Evolutionary conservation across 2,329 filamentous ascomycete genomes (phyloP), one percentile per base, ranked within the genome.

Genomic region (Epichloe coenophiala): DNA sequence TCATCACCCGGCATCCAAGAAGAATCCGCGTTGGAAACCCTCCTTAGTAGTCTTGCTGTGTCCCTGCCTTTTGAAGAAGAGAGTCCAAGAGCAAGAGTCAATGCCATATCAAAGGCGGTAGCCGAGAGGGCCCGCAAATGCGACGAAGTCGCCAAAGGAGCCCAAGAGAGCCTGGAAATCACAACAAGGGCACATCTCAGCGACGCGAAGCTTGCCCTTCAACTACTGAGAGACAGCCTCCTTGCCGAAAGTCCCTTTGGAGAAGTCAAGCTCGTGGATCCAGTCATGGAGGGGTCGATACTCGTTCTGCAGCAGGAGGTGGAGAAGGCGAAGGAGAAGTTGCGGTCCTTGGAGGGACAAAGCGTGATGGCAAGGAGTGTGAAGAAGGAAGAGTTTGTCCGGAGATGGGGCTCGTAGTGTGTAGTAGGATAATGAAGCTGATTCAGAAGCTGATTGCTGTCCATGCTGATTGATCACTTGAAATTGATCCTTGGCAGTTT

Each of bases 171-270:
- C 0, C 74, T 77, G n/a, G 78, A 81, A 57, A 56, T 55, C 1
- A 63, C 61, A 0, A 64, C 70, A 0, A 63, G 65, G 1, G 60
- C 65, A 0, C 68, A 74, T 9, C 57, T 81, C 0, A 61, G 68
- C 0, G 77, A 81, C 52, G 68, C 70, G 0, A 66, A 68, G 17
- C 60, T 67, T 3, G 76, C 76, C 0, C 58, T 79, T 1, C 71
- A 75, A 54, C 57, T 76, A 9, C 60, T 80, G 15, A 64, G 69
- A 5, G 75, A 77, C 52, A 76, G 71, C 39, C 62, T 80, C 1
- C 62, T 80, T 2, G 73, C 74, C 0, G 77, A 81, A 56, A 77
- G 70, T 35, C 63, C 69, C 4, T 78, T 70, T 57, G 66, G 66
- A 0, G 60, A 68, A n/a, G 68, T 77, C 4, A 66, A 65, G 41